Base-by-base conservation (phyloP, 2,329 filamentous ascomycete species). In the Lasiodiplodia sp. region DNA sequence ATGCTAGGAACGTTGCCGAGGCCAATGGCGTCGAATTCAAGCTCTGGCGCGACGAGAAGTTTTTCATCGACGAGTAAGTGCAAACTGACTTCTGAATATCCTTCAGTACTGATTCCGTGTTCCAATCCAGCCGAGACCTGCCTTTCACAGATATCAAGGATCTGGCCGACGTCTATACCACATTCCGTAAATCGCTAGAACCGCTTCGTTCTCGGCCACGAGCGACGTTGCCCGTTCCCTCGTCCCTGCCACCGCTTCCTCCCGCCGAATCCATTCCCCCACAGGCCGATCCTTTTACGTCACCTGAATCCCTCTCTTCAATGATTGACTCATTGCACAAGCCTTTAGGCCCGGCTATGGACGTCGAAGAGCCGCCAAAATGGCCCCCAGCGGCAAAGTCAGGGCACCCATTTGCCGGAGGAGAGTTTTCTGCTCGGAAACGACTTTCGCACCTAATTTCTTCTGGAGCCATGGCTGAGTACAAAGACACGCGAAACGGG, bases 11-110 rank as follows among this genome's bases (percentile, higher is more conserved):
- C 0, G 75, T 87, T 0, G 89, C 91, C 67, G 78, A 85, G 25
- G 76, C 84, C 14, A 79, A 84, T 3, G 83, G 82, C 0, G 82
- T 89, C 4, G 83, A 88, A 1, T 92, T 93, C 76, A 86, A 87
- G 75, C 69, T 89, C 0, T 94, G 89, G 87, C 78, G 79, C 0
- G 92, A 95, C 73, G 92, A 94, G 78, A 95, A 94, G 76, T 94
- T 92, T 72, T 89, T 89, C 69, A 84, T 94, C 63, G 90, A 94
- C 73, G 91, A 94, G 92, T 94, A 82, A 79, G 91, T 86, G 28
- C 10, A 16, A 21, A 69, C 25, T 23, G 47, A 44, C 5, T 23
- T 4, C 23, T 37, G 44, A 47, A 4, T 6, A 3, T 12, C 4
- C 11, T 47, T 16, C 56, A 7, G 21, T 18, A 34, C 53, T 70